Conservation (phyloP, 192 early-diverging fungal species). For the Anaeromyces robustus region DNA sequence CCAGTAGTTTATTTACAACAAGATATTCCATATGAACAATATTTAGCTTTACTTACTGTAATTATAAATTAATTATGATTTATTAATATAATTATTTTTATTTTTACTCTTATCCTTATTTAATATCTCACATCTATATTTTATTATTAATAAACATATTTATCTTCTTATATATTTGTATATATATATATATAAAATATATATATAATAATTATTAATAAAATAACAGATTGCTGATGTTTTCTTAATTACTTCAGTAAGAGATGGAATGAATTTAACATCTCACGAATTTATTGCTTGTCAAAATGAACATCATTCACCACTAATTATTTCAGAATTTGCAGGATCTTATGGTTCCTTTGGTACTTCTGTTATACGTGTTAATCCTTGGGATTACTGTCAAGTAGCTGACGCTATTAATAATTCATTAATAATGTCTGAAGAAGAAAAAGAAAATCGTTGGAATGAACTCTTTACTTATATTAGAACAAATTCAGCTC, state of each 20-base stretch:
- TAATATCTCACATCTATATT: no score
- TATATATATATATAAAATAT: no score
- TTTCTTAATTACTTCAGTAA: slow-evolving; percentile 30
- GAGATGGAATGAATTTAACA: slow-evolving; percentile 46
- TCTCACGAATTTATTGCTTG: slow-evolving; percentile 41
- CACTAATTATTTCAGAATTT: slow-evolving; percentile 39
- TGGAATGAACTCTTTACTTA: slow-evolving; percentile 16
- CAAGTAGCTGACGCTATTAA: slow-evolving; percentile 25
- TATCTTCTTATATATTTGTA: no score
- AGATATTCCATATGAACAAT: slow-evolving; percentile 33
- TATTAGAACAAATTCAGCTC: not conserved
- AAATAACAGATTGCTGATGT: slow-evolving; percentile 27
- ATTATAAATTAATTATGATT: no score
- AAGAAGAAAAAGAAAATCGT: slow-evolving; percentile 23
- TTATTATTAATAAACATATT: no score
- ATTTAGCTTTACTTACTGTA: slow-evolving; percentile 27
- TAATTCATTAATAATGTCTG: slow-evolving; percentile 20
- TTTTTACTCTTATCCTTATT: no score
- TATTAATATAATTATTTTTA: no score
- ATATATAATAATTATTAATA: slow-evolving; percentile 1
- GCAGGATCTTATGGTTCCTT: slow-evolving; percentile 38
- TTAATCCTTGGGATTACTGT: slow-evolving; percentile 36
- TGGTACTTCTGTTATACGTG: slow-evolving; percentile 25
- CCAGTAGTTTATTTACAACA: slow-evolving; percentile 66
- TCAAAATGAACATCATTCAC: slow-evolving; percentile 27